These are phyloP conservation scores for Calonectria honghensis DNA, from an alignment of 2,329 filamentous ascomycete genomes.

Conservation along the genomic window DNA sequence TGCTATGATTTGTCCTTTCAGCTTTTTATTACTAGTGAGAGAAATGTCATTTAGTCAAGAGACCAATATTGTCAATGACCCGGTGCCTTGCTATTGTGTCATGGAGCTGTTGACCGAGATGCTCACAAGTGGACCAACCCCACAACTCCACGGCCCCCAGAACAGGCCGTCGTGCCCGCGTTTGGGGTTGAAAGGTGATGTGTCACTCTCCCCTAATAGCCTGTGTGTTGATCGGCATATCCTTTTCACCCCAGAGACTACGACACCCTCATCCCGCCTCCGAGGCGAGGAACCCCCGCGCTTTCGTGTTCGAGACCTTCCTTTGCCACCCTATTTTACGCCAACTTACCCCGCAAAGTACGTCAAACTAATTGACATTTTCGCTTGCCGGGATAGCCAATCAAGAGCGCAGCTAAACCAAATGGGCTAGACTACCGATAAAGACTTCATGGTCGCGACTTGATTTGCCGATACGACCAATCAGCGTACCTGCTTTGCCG, in stretches of 20 bases:
- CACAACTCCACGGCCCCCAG: not conserved
- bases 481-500: constrained; percentile 22
- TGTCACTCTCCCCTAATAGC: no score
- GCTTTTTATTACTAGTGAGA: not conserved
- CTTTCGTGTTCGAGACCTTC: not conserved
- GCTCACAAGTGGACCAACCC: not conserved
- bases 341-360: not conserved
- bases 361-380: not conserved
- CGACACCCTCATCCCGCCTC: not conserved
- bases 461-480: constrained; percentile 47
- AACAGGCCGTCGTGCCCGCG: not conserved
- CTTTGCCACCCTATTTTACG: not conserved
- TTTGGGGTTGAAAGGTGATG: no score
- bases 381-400: constrained; percentile 46
- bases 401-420: constrained; percentile 25
- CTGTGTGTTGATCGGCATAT: no score
- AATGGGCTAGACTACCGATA: constrained; percentile 17
- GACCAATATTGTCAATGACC: not conserved
- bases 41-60: not conserved
- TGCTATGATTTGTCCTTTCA: not conserved
- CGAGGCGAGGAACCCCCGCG: not conserved
- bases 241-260: no score
- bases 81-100: not conserved
- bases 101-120: not conserved
- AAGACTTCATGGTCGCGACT: not conserved